These are phyloP conservation scores for Secale cereale DNA, from an alignment of 176 grass and related monocot species.

Conservation along the genomic window DNA sequence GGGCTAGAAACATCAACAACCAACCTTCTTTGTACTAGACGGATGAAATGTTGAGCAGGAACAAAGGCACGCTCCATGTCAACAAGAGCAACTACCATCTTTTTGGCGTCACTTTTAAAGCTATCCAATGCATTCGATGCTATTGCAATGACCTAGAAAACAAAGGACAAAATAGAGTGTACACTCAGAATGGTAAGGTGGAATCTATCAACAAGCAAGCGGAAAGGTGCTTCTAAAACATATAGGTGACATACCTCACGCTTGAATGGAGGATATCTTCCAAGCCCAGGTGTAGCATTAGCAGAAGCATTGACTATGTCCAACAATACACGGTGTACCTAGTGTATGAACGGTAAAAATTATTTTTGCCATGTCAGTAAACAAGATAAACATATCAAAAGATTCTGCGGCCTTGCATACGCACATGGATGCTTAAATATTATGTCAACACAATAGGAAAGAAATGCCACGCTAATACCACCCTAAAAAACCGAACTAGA, in stretches of 20 bases:
- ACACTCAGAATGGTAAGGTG: slow-evolving; percentile 27
- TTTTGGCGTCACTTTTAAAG: slow-evolving; percentile 90
- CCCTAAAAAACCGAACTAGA: neutral
- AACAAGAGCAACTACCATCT: slow-evolving; percentile 96
- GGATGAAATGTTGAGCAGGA: slow-evolving; percentile 93
- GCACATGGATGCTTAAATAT: neutral
- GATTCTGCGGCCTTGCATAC: neutral
- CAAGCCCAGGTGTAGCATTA: slow-evolving; percentile 87
- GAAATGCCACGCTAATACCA: neutral
- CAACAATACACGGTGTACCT: slow-evolving; percentile 91
- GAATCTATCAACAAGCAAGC: neutral
- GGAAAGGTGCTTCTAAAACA: neutral
- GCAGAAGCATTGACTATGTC: slow-evolving; percentile 88
- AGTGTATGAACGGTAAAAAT: slow-evolving; percentile 23
- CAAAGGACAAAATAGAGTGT: slow-evolving; percentile 28
- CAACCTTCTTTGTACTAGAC: slow-evolving; percentile 90
- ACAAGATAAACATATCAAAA: slow-evolving; percentile 6
- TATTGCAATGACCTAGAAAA: slow-evolving; percentile 73
- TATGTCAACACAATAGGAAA: neutral
- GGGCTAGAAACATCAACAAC: slow-evolving; percentile 18
- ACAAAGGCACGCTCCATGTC: slow-evolving; percentile 97
- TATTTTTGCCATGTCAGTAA: slow-evolving; percentile 12
- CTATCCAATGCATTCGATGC: slow-evolving; percentile 77
- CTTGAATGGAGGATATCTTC: slow-evolving; percentile 95
- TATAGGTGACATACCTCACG: slow-evolving; percentile 69